A percentile compares a stretch with the other conserved stretches of the same genome.
phyloP scores from a whole-genome alignment of 495 filamentous ascomycete genomes.

The Aspergillus sclerotiicarbonarius region DNA sequence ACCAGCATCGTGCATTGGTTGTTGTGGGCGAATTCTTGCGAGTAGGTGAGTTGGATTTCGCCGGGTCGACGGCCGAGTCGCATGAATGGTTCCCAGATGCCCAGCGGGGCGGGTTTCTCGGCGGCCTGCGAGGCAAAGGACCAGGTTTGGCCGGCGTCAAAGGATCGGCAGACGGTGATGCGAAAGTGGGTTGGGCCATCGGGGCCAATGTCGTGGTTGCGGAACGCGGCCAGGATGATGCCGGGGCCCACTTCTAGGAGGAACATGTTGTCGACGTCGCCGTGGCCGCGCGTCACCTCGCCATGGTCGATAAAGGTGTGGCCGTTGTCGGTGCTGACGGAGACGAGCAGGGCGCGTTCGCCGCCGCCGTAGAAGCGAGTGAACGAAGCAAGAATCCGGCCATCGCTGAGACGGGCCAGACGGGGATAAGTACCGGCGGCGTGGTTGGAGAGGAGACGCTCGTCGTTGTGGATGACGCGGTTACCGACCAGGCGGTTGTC shows the following conservation, averaged over 20 bases:
- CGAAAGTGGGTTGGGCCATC: constrained; percentile 50
- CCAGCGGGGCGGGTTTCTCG: constrained; percentile 40
- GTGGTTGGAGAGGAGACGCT: constrained; percentile 39
- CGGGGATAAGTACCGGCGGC: constrained; percentile 44
- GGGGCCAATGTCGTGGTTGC: constrained; percentile 54
- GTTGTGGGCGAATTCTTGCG: constrained; percentile 49
- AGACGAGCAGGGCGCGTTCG: constrained; percentile 31
- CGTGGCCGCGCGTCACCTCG: constrained; percentile 37
- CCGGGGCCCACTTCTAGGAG: constrained; percentile 51
- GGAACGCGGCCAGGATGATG: constrained; percentile 55
- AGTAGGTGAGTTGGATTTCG: constrained; percentile 58
- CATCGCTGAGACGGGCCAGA: constrained; percentile 36
- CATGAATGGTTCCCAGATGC: constrained; percentile 64
- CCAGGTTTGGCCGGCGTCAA: constrained; percentile 54
- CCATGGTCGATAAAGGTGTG: constrained; percentile 33
- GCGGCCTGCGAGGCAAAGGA: constrained; percentile 53
- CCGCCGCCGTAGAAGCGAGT: constrained; percentile 32
- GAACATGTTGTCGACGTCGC: constrained; percentile 61
- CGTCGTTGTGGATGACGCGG: constrained; percentile 34
- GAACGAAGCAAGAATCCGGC: constrained; percentile 41
- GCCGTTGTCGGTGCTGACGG: constrained; percentile 37
- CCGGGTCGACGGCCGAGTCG: constrained; percentile 42
- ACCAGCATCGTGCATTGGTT: constrained; percentile 63
- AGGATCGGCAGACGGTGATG: constrained; percentile 59
- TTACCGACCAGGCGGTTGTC: constrained; percentile 20